Conservation (phyloP, 495 filamentous ascomycete species). For the Penicillium riverlandense region DNA sequence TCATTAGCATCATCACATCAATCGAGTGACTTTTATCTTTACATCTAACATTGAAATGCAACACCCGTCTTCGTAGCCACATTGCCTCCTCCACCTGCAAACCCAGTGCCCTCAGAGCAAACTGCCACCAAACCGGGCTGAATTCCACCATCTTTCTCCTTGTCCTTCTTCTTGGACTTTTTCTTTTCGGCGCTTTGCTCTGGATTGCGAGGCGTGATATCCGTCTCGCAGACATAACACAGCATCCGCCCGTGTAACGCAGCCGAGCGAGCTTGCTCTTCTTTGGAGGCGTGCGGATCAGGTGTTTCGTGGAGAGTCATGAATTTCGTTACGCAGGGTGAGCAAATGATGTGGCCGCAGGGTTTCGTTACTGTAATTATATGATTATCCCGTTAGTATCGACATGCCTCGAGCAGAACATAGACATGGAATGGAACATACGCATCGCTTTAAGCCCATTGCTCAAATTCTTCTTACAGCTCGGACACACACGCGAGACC, state of each 20-base stretch:
- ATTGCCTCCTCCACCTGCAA: constrained; percentile 77
- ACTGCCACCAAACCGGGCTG: constrained; percentile 78
- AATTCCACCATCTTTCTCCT: constrained; percentile 37
- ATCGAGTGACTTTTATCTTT: constrained; percentile 2
- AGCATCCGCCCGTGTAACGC: constrained; percentile 36
- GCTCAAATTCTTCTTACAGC: constrained; percentile 76
- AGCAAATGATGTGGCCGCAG: constrained; percentile 90
- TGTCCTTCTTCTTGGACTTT: constrained; percentile 41
- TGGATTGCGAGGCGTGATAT: constrained; percentile 44
- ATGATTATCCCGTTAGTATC: not conserved
- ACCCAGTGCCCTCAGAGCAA: constrained; percentile 85
- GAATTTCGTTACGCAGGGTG: constrained; percentile 82
- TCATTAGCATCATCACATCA: constrained; percentile 4
- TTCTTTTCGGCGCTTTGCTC: constrained; percentile 11
- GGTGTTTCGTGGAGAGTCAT: constrained; percentile 55
- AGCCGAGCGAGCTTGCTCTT: constrained; percentile 39
- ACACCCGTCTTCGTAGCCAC: constrained; percentile 72
- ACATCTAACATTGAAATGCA: constrained; percentile 73
- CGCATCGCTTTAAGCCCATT: constrained; percentile 77
- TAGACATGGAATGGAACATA: constrained; percentile 19
- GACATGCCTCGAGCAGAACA: not conserved
- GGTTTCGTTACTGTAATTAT: constrained; percentile 62
- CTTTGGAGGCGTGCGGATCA: constrained; percentile 59
- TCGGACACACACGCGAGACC: constrained; percentile 67
- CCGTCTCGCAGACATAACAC: constrained; percentile 86